Evolutionary conservation across 129 eudicot genomes (phyloP).

Genomic region (Chrysanthemum lavandulifolium): DNA sequence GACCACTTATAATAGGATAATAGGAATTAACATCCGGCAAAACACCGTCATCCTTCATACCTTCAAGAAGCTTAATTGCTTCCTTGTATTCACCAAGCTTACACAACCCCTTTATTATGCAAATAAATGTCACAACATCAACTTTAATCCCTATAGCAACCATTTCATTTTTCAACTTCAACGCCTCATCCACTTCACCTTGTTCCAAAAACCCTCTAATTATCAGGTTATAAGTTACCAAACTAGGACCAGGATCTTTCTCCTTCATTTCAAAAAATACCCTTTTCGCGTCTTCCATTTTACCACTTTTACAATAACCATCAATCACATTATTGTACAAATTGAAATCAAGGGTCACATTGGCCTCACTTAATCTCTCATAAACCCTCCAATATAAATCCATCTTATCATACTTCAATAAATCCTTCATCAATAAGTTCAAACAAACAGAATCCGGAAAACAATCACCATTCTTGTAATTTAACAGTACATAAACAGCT

Average conservation of each 20-base stretch:
- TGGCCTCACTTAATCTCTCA: conserved; percentile 17
- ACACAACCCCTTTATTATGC: background rate
- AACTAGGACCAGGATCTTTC: conserved; percentile 23
- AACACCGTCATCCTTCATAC: background rate
- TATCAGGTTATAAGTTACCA: background rate
- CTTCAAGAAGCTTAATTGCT: background rate
- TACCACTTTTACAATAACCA: conserved; percentile 35
- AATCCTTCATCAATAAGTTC: conserved; percentile 37
- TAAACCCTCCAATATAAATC: conserved; percentile 42
- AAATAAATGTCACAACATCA: background rate
- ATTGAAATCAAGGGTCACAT: conserved; percentile 30
- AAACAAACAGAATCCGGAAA: conserved; percentile 30
- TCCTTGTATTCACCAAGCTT: background rate
- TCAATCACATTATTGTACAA: conserved; percentile 29
- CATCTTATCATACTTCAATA: conserved; percentile 33
- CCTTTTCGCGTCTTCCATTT: conserved; percentile 35
- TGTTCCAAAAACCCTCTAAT: background rate
- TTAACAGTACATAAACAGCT: conserved; percentile 22
- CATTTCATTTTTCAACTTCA: background rate
- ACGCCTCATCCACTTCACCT: background rate
- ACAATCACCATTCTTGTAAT: background rate
- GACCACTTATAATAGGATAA: background rate
- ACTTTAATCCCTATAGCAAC: background rate
- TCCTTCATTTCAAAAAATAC: conserved; percentile 33
- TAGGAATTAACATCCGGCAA: background rate